A percentile compares a stretch with the other conserved stretches of the same genome.
These are phyloP conservation scores for Xylaria digitata DNA, from an alignment of 2,329 filamentous ascomycete species.

Conservation along the genomic window DNA sequence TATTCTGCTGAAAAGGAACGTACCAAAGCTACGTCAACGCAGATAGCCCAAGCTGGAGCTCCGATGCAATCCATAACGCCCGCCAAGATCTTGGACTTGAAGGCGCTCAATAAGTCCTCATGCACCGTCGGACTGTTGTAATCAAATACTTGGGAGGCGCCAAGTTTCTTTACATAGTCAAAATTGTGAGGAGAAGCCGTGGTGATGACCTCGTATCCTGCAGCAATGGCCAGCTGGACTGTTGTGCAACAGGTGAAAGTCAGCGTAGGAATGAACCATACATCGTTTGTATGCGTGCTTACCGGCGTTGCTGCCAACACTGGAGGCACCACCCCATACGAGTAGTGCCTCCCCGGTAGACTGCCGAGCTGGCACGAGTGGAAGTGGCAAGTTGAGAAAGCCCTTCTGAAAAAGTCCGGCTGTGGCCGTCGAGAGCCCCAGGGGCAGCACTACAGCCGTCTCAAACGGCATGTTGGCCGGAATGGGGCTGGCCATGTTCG, in stretches of 20 bases:
- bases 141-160: conserved; percentile 27
- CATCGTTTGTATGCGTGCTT: conserved; percentile 1
- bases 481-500: conserved; percentile 16
- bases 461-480: conserved; percentile 22
- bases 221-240: conserved; percentile 30
- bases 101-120: conserved; percentile 3
- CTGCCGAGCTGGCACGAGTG: conserved; percentile 37
- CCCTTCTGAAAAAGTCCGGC: conserved; percentile 15
- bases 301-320: conserved; percentile 30
- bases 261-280: conserved; percentile 1
- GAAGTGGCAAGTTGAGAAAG: conserved; percentile 18
- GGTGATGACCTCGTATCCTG: conserved; percentile 31
- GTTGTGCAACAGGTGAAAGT: conserved; percentile 6
- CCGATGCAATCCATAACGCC: conserved; percentile 42
- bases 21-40: conserved; percentile 44
- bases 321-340: conserved; percentile 45
- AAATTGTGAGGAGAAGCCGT: conserved; percentile 28
- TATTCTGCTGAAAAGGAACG: not conserved
- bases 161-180: conserved; percentile 27
- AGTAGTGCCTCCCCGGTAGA: conserved; percentile 31
- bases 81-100: conserved; percentile 14
- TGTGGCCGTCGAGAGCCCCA: conserved; percentile 22
- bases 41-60: conserved; percentile 37
- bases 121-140: conserved; percentile 19
- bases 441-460: conserved; percentile 13